Conservation (phyloP, 345 rosid genomes). For the Hypericum androsaemum region DNA sequence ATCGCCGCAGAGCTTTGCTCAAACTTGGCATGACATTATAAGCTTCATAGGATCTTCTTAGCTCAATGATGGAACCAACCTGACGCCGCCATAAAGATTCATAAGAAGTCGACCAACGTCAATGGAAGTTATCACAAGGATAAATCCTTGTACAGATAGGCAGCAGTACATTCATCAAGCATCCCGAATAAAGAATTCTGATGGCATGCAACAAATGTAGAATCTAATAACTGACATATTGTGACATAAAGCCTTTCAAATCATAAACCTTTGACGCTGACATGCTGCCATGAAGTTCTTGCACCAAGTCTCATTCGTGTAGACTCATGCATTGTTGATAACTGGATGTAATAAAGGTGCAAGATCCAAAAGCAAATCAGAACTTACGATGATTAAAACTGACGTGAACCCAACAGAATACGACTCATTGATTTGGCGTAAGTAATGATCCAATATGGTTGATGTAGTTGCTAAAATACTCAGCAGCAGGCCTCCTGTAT, state of each 20-base stretch:
- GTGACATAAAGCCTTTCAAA: too few species aligned
- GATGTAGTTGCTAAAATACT: slow-evolving; percentile 85
- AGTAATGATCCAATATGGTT: slow-evolving; percentile 65
- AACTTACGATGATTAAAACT: slow-evolving; percentile 72
- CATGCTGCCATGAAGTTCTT: too few species aligned
- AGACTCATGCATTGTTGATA: not conserved
- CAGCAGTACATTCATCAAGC: too few species aligned
- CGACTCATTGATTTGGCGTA: slow-evolving; percentile 71
- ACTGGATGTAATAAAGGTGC: not conserved
- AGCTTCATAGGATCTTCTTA: slow-evolving; percentile 93
- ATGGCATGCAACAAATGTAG: too few species aligned
- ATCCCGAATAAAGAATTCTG: too few species aligned
- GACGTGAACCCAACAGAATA: slow-evolving; percentile 85
- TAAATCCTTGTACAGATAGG: too few species aligned
- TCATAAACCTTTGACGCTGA: too few species aligned
- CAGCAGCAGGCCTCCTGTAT: slow-evolving; percentile 70
- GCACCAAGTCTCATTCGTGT: too few species aligned
- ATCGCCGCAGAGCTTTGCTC: slow-evolving; percentile 77
- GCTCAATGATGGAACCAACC: slow-evolving; percentile 96
- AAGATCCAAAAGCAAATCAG: slow-evolving; percentile 1
- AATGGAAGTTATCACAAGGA: not conserved
- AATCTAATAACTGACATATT: too few species aligned
- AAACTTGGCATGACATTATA: slow-evolving; percentile 93
- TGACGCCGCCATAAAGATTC: slow-evolving; percentile 17
- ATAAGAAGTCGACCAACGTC: slow-evolving; percentile 4